Percentiles rank a stretch among this genome's conserved stretches.
These are phyloP conservation scores for Coelastrella sp. DNA, from an alignment of 139 green algal species.

Conservation along the genomic window DNA sequence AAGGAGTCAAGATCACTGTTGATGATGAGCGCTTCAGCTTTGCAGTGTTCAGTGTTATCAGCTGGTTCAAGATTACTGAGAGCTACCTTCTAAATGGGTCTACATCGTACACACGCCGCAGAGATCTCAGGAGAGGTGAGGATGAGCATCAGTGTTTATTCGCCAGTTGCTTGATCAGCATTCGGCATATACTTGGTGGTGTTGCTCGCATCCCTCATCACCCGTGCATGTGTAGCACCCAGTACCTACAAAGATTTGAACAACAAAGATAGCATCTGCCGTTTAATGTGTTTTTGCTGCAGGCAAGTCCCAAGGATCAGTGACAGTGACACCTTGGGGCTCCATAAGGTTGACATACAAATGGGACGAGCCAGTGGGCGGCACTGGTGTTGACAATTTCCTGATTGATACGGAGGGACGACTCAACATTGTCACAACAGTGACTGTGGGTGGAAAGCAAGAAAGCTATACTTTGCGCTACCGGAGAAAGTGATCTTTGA, in stretches of 20 bases:
- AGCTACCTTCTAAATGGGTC: background rate
- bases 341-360: conserved; percentile 7
- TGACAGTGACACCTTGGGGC: background rate
- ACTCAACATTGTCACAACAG: background rate
- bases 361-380: background rate
- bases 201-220: background rate
- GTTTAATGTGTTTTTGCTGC: background rate
- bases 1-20: conserved; percentile 19
- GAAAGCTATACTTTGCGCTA: conserved; percentile 19
- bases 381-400: conserved; percentile 22
- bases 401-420: background rate
- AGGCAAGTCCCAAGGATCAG: background rate
- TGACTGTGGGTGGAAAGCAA: background rate
- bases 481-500: background rate
- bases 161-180: too few species aligned
- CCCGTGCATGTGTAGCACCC: too few species aligned
- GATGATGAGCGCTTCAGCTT: conserved; percentile 16
- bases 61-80: conserved; percentile 45
- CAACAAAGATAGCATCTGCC: background rate
- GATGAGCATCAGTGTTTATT: background rate
- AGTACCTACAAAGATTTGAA: too few species aligned
- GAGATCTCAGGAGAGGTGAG: conserved; percentile 40
- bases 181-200: too few species aligned
- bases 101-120: background rate
- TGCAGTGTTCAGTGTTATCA: conserved; percentile 41